Base-by-base conservation (phyloP, 2,329 filamentous ascomycete species). In the Trichophyton mentagrophytes region DNA sequence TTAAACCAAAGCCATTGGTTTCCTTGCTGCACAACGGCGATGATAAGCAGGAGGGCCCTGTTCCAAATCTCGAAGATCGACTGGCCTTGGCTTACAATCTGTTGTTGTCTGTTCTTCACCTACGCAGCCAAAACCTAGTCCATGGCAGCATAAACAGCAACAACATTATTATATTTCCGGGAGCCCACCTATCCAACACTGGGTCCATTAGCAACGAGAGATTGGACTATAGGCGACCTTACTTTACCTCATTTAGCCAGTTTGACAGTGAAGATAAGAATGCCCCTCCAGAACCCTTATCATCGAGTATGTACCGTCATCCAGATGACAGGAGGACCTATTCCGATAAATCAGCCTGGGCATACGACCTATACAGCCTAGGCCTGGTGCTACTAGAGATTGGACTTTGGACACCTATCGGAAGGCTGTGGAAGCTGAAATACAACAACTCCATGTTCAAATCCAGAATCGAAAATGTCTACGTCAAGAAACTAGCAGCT, bases 71-170 rank as follows among this genome's bases (percentile, higher is more conserved):
- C 1, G 84, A 86, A 69, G 80, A 82, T 66, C 78, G 84, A 36
- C 85, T 85, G 64, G 78, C 80, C 38, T 73, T 86, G 38, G 83
- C 82, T 3, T 79, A 84, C 62, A 82, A 82, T 55, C 73, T 86
- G 20, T 76, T 80, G 22, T 75, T 82, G 63, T 80, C 81, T 1
- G 76, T 84, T 25, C 76, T 81, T 63, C 79, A 81, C 61, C 70
- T 86, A 36, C 78, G 85, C 69, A 78, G 77, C 44, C 78, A 81
- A 62, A 78, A 80, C 46, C 72, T 82, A 17, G 76, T 80, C 5
- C 84, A 86, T 70, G 80, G 83, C 57, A 83, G 85, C 65, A 80
- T 86, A 66, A 85, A 84, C 70, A 85, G 83, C 72, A 82, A 78
- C 69, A 86, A 85, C 66, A 77, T 86, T 30, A 72, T 86, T 15